Evolutionary conservation across 768 basidiomycete genomes (phyloP), one percentile per base, ranked within the genome.

Genomic region (Lanmaoa rubissima): DNA sequence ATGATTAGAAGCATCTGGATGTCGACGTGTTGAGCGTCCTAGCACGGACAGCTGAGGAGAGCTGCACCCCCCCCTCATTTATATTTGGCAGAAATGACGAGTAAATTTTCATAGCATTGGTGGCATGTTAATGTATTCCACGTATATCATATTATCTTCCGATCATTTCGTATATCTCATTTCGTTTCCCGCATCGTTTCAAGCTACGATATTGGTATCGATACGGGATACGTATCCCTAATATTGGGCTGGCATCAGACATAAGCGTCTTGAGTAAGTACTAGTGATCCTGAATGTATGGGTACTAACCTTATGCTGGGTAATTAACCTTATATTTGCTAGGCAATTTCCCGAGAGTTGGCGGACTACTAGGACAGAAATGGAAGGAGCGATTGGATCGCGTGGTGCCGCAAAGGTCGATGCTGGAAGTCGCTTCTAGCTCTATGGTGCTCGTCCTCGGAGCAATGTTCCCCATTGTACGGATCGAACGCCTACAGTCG

Each of bases 51-150:
- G 28, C 13, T 19, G 35, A 45, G 34, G 5, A 24, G 43, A 59
- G 51, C 31, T 11, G 21, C 9, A 28, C n/a, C 16, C 32, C 16
- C 8, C 21, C 12, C 11, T 10, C 24, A 13, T 13, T 24, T 26
- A 16, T 24, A 36, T 26, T 17, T 49, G 21, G 34, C 47, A 36
- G 48, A 48, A n/a, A 38, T 24, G 32, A 26, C 48, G 32, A 40
- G 31, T 24, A 14, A 43, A 32, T 17, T n/a, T 47, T 45, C 21
- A 51, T 48, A 41, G 42, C 42, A 47, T 57, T 9, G 44, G 46
- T 14, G 24, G 39, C 56, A 61, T 32, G 54, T 53, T 57, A 57
- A 67, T 71, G 65, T 69, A 69, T 61, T 61, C 46, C 54, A 68
- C 44, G 57, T 63, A 65, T 64, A 59, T 65, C 57, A 63, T 57